phyloP scores from a whole-genome alignment of 805 yeast species.

The Torulaspora quercuum region DNA sequence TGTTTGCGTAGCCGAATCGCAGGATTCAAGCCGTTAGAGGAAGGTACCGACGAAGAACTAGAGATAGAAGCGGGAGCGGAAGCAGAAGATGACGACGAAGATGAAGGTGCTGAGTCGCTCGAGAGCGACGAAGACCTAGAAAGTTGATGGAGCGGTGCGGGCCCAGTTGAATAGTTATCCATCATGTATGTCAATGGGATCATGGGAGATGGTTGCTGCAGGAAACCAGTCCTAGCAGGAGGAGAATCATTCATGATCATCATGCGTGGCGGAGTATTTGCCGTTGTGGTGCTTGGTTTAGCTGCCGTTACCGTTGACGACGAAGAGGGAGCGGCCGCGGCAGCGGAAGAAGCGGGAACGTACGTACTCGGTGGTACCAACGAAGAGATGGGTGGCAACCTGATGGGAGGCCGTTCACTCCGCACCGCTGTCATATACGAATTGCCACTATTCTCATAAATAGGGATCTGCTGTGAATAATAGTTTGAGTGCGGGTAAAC shows the following conservation, averaged over 20 bases:
- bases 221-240: too few relatives aligned
- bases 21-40: conserved; percentile 7
- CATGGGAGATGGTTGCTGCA: too few relatives aligned
- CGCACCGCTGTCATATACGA: background rate
- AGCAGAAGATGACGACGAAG: too few relatives aligned
- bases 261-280: too few relatives aligned
- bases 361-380: conserved; percentile 16
- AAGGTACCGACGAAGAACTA: conserved; percentile 1
- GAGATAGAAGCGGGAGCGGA: too few relatives aligned
- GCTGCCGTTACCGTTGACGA: too few relatives aligned
- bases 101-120: too few relatives aligned
- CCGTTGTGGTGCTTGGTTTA: too few relatives aligned
- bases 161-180: too few relatives aligned
- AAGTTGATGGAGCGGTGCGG: too few relatives aligned
- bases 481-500: background rate
- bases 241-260: too few relatives aligned
- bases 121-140: too few relatives aligned
- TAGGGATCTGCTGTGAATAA: background rate
- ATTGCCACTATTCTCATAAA: conserved; percentile 4
- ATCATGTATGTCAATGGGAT: background rate
- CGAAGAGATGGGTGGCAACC: conserved; percentile 16
- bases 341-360: conserved; percentile 7
- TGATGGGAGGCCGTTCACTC: conserved; percentile 5
- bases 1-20: conserved; percentile 36
- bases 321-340: conserved; percentile 6